Evolutionary conservation across 345 rosid species (phyloP), one percentile per base, ranked within the genome.

Genomic region (Brassica nigra): DNA sequence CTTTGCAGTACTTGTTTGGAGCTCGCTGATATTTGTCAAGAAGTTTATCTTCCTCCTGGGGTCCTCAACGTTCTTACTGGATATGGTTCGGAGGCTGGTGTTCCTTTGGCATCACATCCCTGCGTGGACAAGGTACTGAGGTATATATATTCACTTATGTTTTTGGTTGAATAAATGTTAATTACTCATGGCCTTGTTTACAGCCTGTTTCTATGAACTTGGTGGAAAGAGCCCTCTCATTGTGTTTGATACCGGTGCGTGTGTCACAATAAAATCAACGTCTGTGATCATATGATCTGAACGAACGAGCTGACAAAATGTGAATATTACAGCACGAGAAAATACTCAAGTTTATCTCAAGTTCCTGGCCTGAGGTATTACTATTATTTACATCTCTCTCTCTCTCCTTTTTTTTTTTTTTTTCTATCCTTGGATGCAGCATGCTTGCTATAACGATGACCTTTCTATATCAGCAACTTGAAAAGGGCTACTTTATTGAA

Each of bases 151-250:
- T 18, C 18, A 18, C 18, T 18, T 18, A 18, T 18, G 18, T 18
- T 18, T 18, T 18, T 18, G 18, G 18, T 18, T 18, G 18, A 18
- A 18, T 18, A 18, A 18, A 18, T 18, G 18, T 18, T 18, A 18
- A 18, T 18, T 18, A 18, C 18, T 36, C 62, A 47, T 73, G 44
- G 44, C 44, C 44, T 81, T 70, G 18, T 81, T 9, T 30, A 80
- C 87, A 92, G 99, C 92, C 97, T 71, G 92, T 94, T 78, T 88
- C 87, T n/a, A 76, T 95, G 99, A 95, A 86, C 92, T 95, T 49
- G 97, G 97, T 74, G 99, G 99, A 49, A 95, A 95, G 83, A 89
- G 99, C 76, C 97, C 99, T 36, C 86, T 95, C 62, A 76, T 95
- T 83, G 95, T 89, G 78, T 95, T 95, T 86, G 95, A 92, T 75